Conservation (phyloP, 192 early-diverging fungal species). For the Backusella morwellensis region DNA sequence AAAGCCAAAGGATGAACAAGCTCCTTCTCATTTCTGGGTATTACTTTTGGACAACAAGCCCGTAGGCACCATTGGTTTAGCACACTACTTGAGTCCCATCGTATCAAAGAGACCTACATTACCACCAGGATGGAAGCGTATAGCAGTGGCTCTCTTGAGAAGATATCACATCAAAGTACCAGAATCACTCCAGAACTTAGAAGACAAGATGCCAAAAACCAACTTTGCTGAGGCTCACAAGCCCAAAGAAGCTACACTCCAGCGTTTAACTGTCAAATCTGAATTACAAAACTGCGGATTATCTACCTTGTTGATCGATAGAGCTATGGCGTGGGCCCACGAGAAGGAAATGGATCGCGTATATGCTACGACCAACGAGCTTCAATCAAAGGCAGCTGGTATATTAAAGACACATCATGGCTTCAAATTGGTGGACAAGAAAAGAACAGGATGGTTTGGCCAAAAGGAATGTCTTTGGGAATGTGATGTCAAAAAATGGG, state of each 20-base stretch:
- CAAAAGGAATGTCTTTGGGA: constrained; percentile 15
- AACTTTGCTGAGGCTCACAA: constrained; percentile 5
- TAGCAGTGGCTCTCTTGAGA: neutral
- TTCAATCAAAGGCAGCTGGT: constrained; percentile 18
- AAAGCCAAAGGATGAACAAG: constrained; percentile 2
- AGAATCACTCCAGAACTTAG: neutral
- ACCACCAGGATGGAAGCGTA: constrained; percentile 16
- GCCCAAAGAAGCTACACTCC: constrained; percentile 17
- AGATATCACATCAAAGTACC: constrained; percentile 14
- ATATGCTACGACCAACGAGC: constrained; percentile 28
- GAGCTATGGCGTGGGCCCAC: constrained; percentile 24
- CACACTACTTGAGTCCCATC: neutral
- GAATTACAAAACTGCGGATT: constrained; percentile 30
- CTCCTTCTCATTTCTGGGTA: constrained; percentile 37
- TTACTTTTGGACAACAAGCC: constrained; percentile 18
- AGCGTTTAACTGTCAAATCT: constrained; percentile 14
- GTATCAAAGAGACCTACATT: constrained; percentile 3
- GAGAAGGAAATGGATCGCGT: constrained; percentile 16
- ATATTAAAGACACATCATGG: constrained; percentile 26
- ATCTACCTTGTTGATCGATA: constrained; percentile 25
- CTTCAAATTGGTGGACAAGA: constrained; percentile 17
- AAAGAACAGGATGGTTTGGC: constrained; percentile 27
- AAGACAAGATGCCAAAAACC: neutral
- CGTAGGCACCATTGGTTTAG: constrained; percentile 34
- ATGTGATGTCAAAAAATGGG: constrained; percentile 27